These are phyloP conservation scores for Boletus sp. DNA, from an alignment of 768 basidiomycete species.

Conservation along the genomic window DNA sequence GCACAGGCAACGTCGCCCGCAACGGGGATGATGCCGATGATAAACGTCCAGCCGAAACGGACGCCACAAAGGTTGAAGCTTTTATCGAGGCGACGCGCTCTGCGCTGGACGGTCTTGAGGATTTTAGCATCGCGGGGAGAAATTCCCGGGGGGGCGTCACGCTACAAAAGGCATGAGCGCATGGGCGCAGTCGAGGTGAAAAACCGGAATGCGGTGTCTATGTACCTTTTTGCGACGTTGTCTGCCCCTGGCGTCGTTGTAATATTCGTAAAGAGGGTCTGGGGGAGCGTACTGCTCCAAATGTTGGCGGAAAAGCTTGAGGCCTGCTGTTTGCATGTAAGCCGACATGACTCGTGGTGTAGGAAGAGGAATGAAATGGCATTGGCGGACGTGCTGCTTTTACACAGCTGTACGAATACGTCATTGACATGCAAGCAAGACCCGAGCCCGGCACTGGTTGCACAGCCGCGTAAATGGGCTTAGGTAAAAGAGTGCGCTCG, in stretches of 20 bases:
- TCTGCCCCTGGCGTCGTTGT: constrained; percentile 29
- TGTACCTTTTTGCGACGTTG: constrained; percentile 37
- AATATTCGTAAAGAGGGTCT: constrained; percentile 68
- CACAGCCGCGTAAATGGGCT: constrained; percentile 4
- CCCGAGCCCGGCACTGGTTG: neutral
- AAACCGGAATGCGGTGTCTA: constrained; percentile 16
- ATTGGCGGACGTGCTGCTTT: neutral
- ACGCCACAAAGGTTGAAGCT: constrained; percentile 78
- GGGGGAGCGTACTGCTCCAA: constrained; percentile 64
- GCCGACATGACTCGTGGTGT: constrained; percentile 20
- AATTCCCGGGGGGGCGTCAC: constrained; percentile 71
- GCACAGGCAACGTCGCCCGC: constrained; percentile 66
- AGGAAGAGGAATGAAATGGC: neutral
- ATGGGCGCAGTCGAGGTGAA: constrained; percentile 1
- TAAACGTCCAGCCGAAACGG: constrained; percentile 83
- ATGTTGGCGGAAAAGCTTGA: constrained; percentile 61
- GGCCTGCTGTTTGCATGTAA: constrained; percentile 46
- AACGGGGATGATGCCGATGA: constrained; percentile 73
- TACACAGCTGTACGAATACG: constrained; percentile 8
- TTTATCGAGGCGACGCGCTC: constrained; percentile 87
- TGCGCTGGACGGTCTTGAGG: constrained; percentile 67
- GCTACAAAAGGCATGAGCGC: constrained; percentile 39
- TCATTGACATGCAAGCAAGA: constrained; percentile 1
- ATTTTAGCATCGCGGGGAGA: constrained; percentile 73
- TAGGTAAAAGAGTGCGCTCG: neutral